Percentiles rank a stretch among this genome's conserved stretches.
These are phyloP conservation scores for Phenoliferia sp. DNA, from an alignment of 1,284 basidiomycete genomes.

Conservation along the genomic window DNA sequence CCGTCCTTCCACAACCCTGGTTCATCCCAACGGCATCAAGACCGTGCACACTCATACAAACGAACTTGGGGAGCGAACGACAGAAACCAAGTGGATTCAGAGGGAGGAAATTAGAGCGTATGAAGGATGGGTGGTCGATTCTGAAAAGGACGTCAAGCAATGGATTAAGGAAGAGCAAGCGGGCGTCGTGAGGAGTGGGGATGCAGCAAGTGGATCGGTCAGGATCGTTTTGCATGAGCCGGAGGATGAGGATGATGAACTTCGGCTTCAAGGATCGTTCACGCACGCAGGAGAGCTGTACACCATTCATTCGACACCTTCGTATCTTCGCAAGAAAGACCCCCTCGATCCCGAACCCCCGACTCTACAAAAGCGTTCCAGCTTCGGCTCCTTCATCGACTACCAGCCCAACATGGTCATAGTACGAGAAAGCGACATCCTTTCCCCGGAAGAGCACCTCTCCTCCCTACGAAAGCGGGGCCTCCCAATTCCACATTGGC, in stretches of 20 bases:
- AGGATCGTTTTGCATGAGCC: conserved; percentile 24
- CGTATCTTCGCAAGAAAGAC: conserved; percentile 58
- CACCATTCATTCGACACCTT: conserved; percentile 66
- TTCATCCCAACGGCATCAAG: conserved; percentile 32
- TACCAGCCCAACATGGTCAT: conserved; percentile 57
- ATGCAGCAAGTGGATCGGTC: conserved; percentile 30
- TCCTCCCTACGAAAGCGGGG: conserved; percentile 12
- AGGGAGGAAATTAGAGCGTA: conserved; percentile 32
- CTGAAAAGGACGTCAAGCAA: conserved; percentile 18
- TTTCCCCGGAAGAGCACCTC: conserved; percentile 40
- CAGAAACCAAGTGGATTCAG: conserved; percentile 16
- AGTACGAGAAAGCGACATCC: conserved; percentile 63
- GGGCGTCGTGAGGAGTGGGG: conserved; percentile 21
- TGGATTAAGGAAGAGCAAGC: conserved; percentile 30
- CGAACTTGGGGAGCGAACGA: conserved; percentile 12
- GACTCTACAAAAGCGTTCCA: conserved; percentile 39
- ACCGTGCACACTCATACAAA: conserved; percentile 25
- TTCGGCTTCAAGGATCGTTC: conserved; percentile 70
- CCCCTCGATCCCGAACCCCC: conserved; percentile 52
- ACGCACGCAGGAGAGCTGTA: conserved; percentile 61
- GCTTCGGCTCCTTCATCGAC: conserved; percentile 23
- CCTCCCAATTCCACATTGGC: conserved; percentile 5
- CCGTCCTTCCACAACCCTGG: conserved; percentile 28
- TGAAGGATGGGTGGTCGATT: conserved; percentile 33
- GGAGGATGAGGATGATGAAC: conserved; percentile 15